These are phyloP conservation scores for Schizochytrium sp. DNA, from an alignment of 108 stramenopile species.

Conservation along the genomic window DNA sequence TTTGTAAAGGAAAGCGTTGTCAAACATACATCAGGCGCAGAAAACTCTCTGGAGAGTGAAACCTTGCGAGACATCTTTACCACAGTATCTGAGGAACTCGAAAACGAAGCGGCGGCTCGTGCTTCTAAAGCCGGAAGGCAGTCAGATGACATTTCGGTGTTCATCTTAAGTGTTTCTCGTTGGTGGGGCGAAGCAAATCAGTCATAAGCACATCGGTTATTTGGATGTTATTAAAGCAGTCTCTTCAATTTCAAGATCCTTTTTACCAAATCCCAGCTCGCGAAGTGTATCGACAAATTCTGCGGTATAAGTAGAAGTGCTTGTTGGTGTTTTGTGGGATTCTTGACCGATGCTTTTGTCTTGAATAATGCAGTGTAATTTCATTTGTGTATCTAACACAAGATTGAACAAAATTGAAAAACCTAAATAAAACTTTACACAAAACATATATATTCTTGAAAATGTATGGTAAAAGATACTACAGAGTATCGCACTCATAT, in stretches of 20 bases:
- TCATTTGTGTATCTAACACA: too few relatives aligned
- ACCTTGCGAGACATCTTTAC: neutral
- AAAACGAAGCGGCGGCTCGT: slow-evolving; percentile 16
- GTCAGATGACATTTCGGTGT: slow-evolving; percentile 50
- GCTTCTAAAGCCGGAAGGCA: neutral
- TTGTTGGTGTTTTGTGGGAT: too few relatives aligned
- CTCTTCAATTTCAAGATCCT: too few relatives aligned
- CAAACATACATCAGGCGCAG: neutral
- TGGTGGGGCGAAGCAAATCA: neutral
- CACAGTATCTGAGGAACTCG: neutral
- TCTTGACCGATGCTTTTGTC: too few relatives aligned
- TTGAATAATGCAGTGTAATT: too few relatives aligned
- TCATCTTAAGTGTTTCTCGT: slow-evolving; percentile 26
- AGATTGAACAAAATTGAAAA: too few relatives aligned
- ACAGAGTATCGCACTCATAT: neutral
- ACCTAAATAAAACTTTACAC: neutral
- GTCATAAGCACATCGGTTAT: too few relatives aligned
- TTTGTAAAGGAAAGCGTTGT: neutral
- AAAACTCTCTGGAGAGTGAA: neutral
- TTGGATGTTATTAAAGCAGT: too few relatives aligned
- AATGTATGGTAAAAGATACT: neutral
- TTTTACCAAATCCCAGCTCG: too few relatives aligned
- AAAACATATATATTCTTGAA: neutral
- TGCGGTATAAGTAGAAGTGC: too few relatives aligned
- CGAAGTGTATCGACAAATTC: too few relatives aligned